Percentiles rank a stretch among this genome's conserved stretches.
These are phyloP conservation scores for Picochlorum sp. DNA, from an alignment of 139 green algal genomes.

Conservation along the genomic window DNA sequence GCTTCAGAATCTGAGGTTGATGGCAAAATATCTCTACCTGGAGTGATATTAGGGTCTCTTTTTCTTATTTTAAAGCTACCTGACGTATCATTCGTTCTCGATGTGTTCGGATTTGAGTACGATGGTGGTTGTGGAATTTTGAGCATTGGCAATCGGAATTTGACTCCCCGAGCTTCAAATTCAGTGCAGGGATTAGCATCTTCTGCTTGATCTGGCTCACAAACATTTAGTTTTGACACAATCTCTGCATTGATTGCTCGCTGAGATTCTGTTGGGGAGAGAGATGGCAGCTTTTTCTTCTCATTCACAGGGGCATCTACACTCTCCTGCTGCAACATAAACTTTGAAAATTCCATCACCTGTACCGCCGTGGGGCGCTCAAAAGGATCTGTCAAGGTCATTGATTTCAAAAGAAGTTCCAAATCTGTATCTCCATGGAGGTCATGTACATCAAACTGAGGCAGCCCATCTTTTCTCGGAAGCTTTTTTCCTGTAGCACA, in stretches of 20 bases:
- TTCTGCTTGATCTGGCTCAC: no score
- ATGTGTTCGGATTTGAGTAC: not conserved
- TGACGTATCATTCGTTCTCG: not conserved
- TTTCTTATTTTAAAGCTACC: conserved; percentile 3
- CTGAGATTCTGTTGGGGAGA: not conserved
- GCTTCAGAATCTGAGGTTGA: conserved; percentile 20
- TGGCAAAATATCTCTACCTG: not conserved
- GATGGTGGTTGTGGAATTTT: not conserved
- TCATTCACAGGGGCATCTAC: not conserved
- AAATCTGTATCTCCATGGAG: not conserved
- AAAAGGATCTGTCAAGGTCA: not conserved
- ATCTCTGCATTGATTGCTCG: not conserved
- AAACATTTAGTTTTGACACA: not conserved
- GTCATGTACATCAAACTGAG: not conserved
- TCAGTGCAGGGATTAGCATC: not conserved
- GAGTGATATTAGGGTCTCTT: conserved; percentile 1
- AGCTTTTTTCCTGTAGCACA: conserved; percentile 36
- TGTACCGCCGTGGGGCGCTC: conserved; percentile 2
- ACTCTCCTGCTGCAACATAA: not conserved
- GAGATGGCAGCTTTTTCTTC: conserved; percentile 1
- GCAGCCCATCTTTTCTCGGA: conserved; percentile 3
- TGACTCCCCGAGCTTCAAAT: not conserved
- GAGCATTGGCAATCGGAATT: not conserved
- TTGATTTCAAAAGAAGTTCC: not conserved
- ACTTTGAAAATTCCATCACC: not conserved